Conservation (phyloP, 148 eudicot genomes). For the Chenopodium formosanum region DNA sequence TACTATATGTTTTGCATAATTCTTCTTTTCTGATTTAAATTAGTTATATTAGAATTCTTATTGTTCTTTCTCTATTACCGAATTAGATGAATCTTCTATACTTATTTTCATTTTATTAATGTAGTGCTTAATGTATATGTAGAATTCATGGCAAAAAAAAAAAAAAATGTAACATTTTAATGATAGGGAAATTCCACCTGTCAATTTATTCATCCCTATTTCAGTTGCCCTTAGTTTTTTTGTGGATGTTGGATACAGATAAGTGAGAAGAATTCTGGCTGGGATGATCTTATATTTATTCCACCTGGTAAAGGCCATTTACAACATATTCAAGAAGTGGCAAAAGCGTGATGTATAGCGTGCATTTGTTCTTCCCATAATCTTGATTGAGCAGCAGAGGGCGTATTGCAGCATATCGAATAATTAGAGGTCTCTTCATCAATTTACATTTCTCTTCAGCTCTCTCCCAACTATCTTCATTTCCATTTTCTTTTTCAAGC, state of each 20-base stretch:
- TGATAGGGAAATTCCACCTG: neutral
- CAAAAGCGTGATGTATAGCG: conserved; percentile 43
- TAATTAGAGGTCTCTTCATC: neutral
- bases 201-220: neutral
- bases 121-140: neutral
- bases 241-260: conserved; percentile 41
- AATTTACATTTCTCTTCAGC: no score
- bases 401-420: neutral
- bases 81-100: neutral
- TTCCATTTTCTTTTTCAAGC: neutral
- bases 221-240: neutral
- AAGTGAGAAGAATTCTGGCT: conserved; percentile 75
- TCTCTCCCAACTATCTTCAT: neutral
- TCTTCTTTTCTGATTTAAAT: neutral
- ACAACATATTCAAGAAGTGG: conserved; percentile 78
- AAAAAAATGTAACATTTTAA: no score
- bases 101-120: neutral
- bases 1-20: no score
- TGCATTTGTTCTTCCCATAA: neutral
- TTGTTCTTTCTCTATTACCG: neutral
- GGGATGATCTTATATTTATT: conserved; percentile 91
- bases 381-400: neutral
- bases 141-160: neutral
- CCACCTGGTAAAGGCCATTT: conserved; percentile 95
- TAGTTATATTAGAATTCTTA: neutral